phyloP scores from a whole-genome alignment of 768 basidiomycete genomes.

The Scleroderma citrinum region DNA sequence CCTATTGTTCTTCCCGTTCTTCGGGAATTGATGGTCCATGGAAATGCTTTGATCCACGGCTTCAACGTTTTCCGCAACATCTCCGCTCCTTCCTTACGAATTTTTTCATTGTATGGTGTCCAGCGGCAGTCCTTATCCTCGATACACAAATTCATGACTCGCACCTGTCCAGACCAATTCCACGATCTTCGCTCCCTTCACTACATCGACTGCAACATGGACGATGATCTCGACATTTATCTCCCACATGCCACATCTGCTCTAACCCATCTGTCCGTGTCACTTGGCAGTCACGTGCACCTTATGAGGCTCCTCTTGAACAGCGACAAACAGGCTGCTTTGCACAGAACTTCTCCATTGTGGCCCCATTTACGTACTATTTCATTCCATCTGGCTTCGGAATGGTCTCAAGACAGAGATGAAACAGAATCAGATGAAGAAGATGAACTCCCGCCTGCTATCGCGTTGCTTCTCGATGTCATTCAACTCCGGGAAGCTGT shows the following conservation, averaged over 20 bases:
- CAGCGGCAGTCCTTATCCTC: conserved; percentile 25
- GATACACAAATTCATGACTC: conserved; percentile 32
- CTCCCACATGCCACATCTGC: conserved; percentile 28
- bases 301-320: conserved; percentile 28
- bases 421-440: conserved; percentile 27
- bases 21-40: conserved; percentile 25
- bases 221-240: conserved; percentile 31
- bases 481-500: conserved; percentile 27
- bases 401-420: conserved; percentile 27
- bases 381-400: conserved; percentile 20
- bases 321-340: conserved; percentile 29
- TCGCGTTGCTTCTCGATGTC: conserved; percentile 28
- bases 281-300: conserved; percentile 27
- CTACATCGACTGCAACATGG: conserved; percentile 31
- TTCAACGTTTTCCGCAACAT: conserved; percentile 32
- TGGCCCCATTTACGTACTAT: conserved; percentile 28
- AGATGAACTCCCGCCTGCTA: conserved; percentile 25
- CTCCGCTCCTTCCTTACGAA: conserved; percentile 24
- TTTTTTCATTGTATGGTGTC: conserved; percentile 21
- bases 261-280: conserved; percentile 30
- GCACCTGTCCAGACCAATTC: conserved; percentile 30
- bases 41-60: conserved; percentile 27
- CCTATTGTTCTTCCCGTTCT: conserved; percentile 26
- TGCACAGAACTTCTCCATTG: conserved; percentile 25
- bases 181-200: conserved; percentile 26